Evolutionary conservation across 371 early-diverging fungal species (phyloP), one percentile per base, ranked within the genome.

Genomic region (Syncephalastrum contaminatum): DNA sequence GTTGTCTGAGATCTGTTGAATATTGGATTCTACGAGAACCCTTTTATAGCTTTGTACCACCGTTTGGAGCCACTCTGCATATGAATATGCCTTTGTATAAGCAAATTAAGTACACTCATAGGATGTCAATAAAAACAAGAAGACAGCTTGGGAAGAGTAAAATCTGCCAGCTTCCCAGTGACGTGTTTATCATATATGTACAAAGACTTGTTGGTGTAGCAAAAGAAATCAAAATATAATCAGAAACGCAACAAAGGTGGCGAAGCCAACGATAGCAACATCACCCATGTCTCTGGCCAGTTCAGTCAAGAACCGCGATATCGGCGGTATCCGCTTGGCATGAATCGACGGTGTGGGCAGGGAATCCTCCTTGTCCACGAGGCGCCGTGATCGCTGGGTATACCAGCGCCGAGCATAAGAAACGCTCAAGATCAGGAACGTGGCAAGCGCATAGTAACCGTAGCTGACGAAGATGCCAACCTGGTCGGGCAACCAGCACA

Each of bases 401-500:
- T 40, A 7, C 15, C 24, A 19, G 19, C 36, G 16, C 66, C 18
- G 2, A 20, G 42, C 8, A 55, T 0, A 10, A 2, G 10, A 8
- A 1, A 30, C 36, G 10, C 36, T 30, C 36, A 30, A 30, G 5
- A 30, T 30, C 36, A 30, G 36, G 0, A 78, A 1, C 0, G 73
- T 66, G 13, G 62, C 4, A 1, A 44, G 53, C 0, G 57, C 16
- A 0, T 69, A 39, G 25, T 57, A 70, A 1, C 57, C 73, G 48
- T 78, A 78, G 1, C 54, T 50, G 20, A 75, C 56, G 18, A 74
- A 75, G 5, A 78, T 51, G 4, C 46, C 49, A 0, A 78, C 49
- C 22, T 78, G 75, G 48, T 73, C 62, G 0, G 78, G 78, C 2
- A 78, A 42, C 68, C 72, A 75, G 47, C 73, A 75, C 4, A 75